Evolutionary conservation across 805 yeast species (phyloP).

Genomic region (Peterozyma toletana): DNA sequence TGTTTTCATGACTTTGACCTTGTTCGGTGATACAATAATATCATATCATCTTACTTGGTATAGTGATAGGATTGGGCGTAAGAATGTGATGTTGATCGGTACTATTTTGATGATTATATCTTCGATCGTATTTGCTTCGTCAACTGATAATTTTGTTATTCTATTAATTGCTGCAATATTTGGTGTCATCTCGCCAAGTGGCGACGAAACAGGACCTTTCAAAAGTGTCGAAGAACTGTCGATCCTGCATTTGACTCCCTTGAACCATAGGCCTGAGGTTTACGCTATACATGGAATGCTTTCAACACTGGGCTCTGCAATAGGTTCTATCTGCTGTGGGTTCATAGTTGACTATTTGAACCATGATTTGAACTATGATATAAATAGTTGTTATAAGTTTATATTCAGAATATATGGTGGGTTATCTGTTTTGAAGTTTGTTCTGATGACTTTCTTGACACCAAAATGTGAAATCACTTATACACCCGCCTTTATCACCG

Average conservation of each 20-base stretch:
- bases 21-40: slow-evolving; percentile 70
- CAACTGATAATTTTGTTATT: slow-evolving; percentile 41
- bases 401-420: slow-evolving; percentile 51
- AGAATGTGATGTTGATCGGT: slow-evolving; percentile 57
- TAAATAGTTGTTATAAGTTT: slow-evolving; percentile 41
- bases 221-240: slow-evolving; percentile 80
- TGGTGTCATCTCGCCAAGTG: slow-evolving; percentile 85
- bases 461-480: slow-evolving; percentile 40
- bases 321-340: slow-evolving; percentile 67
- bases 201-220: slow-evolving; percentile 89
- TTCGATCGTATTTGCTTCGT: slow-evolving; percentile 56
- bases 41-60: slow-evolving; percentile 71
- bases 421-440: slow-evolving; percentile 45
- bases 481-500: slow-evolving; percentile 14
- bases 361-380: slow-evolving; percentile 22
- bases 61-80: slow-evolving; percentile 65
- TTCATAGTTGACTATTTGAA: slow-evolving; percentile 40
- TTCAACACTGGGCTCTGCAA: slow-evolving; percentile 65
- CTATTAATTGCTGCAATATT: slow-evolving; percentile 65
- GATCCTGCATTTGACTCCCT: slow-evolving; percentile 70
- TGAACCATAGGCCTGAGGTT: slow-evolving; percentile 56
- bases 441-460: slow-evolving; percentile 42
- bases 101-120: slow-evolving; percentile 60
- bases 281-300: slow-evolving; percentile 70
- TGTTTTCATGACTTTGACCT: slow-evolving; percentile 71